A percentile compares a stretch with the other conserved stretches of the same genome.
These are phyloP conservation scores for Elsinoe arachidis DNA, from an alignment of 2,329 filamentous ascomycete genomes.

Conservation along the genomic window DNA sequence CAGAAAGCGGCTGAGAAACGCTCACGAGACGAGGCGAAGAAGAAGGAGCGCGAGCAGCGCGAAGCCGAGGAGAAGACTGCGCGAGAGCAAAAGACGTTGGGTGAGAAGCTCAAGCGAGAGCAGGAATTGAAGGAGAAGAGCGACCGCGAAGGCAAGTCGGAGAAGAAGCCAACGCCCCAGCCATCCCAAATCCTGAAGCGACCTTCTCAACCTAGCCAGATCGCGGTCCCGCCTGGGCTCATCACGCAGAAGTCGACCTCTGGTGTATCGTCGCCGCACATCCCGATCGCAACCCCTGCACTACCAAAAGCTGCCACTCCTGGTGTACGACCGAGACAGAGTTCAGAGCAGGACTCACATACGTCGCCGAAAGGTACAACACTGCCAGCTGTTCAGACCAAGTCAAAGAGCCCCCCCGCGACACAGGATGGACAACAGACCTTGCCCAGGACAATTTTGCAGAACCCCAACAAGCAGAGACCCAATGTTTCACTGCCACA, in stretches of 20 bases:
- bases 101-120: conserved; percentile 50
- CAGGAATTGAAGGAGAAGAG: conserved; percentile 47
- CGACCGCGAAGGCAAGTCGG: conserved; percentile 33
- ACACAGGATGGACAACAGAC: conserved; percentile 54
- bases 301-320: conserved; percentile 77
- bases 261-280: conserved; percentile 65
- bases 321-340: conserved; percentile 58
- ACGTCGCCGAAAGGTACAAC: conserved; percentile 63
- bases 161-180: conserved; percentile 33
- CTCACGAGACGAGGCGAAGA: conserved; percentile 60
- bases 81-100: conserved; percentile 56
- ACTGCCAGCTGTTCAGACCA: conserved; percentile 38
- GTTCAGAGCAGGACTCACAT: conserved; percentile 68
- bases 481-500: conserved; percentile 48
- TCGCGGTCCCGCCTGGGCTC: conserved; percentile 46
- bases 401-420: conserved; percentile 49
- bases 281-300: conserved; percentile 68
- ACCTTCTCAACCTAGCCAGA: conserved; percentile 50
- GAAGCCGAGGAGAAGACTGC: conserved; percentile 64
- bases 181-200: conserved; percentile 41
- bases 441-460: conserved; percentile 52
- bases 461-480: conserved; percentile 48
- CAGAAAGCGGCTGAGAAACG: conserved; percentile 75
- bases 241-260: conserved; percentile 44
- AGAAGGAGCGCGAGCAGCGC: conserved; percentile 62